Evolutionary conservation across 495 filamentous ascomycete species (phyloP).

Genomic region (Margaritispora aquatica): DNA sequence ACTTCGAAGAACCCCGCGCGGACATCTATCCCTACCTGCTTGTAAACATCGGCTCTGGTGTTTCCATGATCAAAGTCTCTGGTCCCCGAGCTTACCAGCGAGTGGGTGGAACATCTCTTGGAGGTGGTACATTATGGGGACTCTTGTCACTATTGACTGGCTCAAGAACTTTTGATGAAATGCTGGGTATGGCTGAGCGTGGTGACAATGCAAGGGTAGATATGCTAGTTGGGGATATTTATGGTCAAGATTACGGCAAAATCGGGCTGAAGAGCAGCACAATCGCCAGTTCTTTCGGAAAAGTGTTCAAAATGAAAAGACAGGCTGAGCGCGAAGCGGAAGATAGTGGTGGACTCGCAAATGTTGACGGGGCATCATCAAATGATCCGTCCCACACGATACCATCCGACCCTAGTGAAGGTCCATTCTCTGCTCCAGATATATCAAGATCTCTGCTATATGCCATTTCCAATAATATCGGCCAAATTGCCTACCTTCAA

Average conservation of each 20-base stretch:
- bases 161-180: conserved; percentile 87
- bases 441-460: conserved; percentile 64
- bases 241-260: conserved; percentile 90
- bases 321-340: conserved; percentile 70
- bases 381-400: background rate
- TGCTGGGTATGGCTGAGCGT: conserved; percentile 87
- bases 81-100: conserved; percentile 79
- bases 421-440: conserved; percentile 41
- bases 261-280: conserved; percentile 91
- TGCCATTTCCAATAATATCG: conserved; percentile 90
- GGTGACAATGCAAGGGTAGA: conserved; percentile 92
- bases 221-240: conserved; percentile 97
- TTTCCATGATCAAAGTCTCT: conserved; percentile 97
- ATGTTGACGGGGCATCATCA: conserved; percentile 35
- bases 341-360: conserved; percentile 57
- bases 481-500: conserved; percentile 93
- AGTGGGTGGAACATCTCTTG: conserved; percentile 90
- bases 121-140: conserved; percentile 95
- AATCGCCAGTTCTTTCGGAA: conserved; percentile 94
- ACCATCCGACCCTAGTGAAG: background rate
- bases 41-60: conserved; percentile 98
- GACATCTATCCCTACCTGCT: conserved; percentile 94
- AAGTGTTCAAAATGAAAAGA: conserved; percentile 83
- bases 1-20: conserved; percentile 61
- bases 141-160: conserved; percentile 85